Conservation (phyloP, 805 yeast genomes). For the Spathaspora arborariae region DNA sequence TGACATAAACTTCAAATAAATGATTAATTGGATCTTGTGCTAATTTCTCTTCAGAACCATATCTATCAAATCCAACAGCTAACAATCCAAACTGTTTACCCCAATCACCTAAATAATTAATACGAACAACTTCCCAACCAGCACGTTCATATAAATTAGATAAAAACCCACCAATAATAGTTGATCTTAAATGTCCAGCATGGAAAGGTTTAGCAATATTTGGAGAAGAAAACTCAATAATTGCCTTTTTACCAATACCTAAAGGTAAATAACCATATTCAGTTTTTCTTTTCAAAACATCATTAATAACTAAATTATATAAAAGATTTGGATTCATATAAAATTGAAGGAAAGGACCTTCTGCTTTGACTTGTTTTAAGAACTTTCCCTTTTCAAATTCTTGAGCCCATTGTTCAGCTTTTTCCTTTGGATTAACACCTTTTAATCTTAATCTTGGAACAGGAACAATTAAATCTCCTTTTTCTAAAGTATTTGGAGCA, state of each 20-base stretch:
- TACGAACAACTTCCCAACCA: constrained; percentile 90
- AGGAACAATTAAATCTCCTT: constrained; percentile 91
- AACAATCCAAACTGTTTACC: constrained; percentile 97
- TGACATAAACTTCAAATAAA: constrained; percentile 90
- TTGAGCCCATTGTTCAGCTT: constrained; percentile 67
- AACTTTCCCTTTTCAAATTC: constrained; percentile 71
- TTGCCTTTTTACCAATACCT: constrained; percentile 65
- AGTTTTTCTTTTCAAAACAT: constrained; percentile 55
- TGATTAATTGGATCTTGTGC: constrained; percentile 85
- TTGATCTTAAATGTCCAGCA: constrained; percentile 97
- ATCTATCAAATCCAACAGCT: constrained; percentile 87
- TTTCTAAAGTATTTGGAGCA: constrained; percentile 78
- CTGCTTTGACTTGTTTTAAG: constrained; percentile 68
- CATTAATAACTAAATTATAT: constrained; percentile 65
- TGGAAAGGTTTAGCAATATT: constrained; percentile 99
- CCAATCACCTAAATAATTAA: constrained; percentile 99
- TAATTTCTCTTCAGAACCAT: constrained; percentile 75
- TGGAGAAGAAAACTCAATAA: constrained; percentile 94
- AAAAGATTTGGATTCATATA: constrained; percentile 68
- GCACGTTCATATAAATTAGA: constrained; percentile 83
- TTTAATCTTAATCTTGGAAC: constrained; percentile 80
- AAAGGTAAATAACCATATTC: constrained; percentile 73
- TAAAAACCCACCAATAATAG: constrained; percentile 95
- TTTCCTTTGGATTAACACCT: constrained; percentile 77
- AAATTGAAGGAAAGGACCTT: constrained; percentile 91